Evolutionary conservation across 495 filamentous ascomycete species (phyloP), one percentile per base, ranked within the genome.

Genomic region (Neurospora intermedia): DNA sequence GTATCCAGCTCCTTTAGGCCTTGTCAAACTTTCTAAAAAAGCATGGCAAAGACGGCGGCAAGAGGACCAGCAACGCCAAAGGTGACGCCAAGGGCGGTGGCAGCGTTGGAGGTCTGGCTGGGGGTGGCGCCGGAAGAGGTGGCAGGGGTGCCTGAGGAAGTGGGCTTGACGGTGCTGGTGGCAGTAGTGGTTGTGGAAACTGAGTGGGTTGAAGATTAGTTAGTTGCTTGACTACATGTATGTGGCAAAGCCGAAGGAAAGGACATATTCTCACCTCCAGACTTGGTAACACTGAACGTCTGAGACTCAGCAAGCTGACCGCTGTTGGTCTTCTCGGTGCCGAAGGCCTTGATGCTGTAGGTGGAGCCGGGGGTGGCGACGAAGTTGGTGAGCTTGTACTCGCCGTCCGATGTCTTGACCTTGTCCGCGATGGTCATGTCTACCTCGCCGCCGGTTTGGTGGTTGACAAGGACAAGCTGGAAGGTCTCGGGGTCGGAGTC

Each of bases 281-380:
- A 77, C 74, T 77, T 77, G 72, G 74, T 74, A 15, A 78, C 76
- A 48, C 72, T 75, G 31, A 78, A 78, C 6, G 16, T 45, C 72
- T 74, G 69, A 20, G 73, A 74, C 72, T 78, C 75, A 27, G 74
- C 62, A n/a, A 78, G 41, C 70, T 76, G 71, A 31, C 76, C 75
- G 38, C 4, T 71, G 23, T 73, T 75, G 11, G 31, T 69, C 42
- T 46, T 54, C 18, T 38, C 39, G 40, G 73, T 43, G 75, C 71
- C 66, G 62, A 71, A 40, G 71, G 72, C 71, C 73, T 78, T 75
- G 76, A 78, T 74, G 42, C n/a, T 74, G 76, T 77, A 78, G 70
- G 70, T 73, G 43, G 27, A 10, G 39, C 74, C 74, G 13, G 75
- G 73, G 1, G 69, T 11, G 27, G 74, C 70, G 41, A 74, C 75